A percentile compares a stretch with the other conserved stretches of the same genome.
phyloP scores from a whole-genome alignment of 169 alveolate genomes.

The Plasmodium inui region DNA sequence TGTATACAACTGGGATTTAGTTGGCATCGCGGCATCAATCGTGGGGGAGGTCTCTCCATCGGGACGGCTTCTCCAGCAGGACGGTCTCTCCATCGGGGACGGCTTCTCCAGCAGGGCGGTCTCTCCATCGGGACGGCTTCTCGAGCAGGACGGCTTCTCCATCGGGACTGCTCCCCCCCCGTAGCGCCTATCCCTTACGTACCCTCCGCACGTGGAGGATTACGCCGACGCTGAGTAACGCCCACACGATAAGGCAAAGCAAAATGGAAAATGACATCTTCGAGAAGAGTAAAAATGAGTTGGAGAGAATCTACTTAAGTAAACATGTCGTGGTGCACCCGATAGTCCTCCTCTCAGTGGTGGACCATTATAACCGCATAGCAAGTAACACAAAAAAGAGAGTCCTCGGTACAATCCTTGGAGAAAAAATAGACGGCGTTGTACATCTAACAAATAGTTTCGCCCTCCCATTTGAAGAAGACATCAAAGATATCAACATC shows the following conservation, averaged over 20 bases:
- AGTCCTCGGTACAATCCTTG: constrained; percentile 99
- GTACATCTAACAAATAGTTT: constrained; percentile 98
- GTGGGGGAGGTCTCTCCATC: neutral
- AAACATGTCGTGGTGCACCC: constrained; percentile 95
- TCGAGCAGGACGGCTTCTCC: neutral
- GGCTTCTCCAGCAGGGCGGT: neutral
- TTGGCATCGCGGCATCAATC: neutral
- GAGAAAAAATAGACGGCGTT: constrained; percentile 90
- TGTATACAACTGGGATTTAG: neutral
- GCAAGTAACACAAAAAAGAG: constrained; percentile 96
- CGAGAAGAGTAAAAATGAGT: constrained; percentile 75
- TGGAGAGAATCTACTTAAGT: constrained; percentile 72
- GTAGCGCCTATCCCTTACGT: neutral
- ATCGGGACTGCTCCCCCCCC: neutral
- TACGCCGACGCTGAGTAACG: neutral
- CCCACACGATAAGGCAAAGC: neutral
- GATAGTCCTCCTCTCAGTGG: constrained; percentile 96
- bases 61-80: neutral
- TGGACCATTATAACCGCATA: constrained; percentile 98
- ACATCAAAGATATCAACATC: constrained; percentile 96
- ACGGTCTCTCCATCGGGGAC: neutral
- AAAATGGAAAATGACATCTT: constrained; percentile 70
- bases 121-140: neutral
- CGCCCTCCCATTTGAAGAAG: constrained; percentile 99
- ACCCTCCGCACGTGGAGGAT: neutral